phyloP scores from a whole-genome alignment of 164 flowering plant species.

The Liquidambar formosana region DNA sequence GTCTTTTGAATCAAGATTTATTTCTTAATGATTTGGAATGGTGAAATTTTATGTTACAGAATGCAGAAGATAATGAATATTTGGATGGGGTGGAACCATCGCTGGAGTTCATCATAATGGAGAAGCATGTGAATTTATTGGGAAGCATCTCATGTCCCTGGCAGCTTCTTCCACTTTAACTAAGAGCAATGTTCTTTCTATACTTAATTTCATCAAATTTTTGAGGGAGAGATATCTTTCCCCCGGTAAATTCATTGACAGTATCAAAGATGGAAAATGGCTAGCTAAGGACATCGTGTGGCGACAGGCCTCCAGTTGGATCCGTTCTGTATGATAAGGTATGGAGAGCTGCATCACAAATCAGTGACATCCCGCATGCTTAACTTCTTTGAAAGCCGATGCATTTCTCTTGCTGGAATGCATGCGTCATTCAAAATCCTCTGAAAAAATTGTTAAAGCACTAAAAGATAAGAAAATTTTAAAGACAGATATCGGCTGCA shows the following conservation, averaged over 20 bases:
- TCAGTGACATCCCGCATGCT: constrained; percentile 42
- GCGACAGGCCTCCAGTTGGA: constrained; percentile 42
- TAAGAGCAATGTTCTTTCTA: constrained; percentile 34
- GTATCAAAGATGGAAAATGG: constrained; percentile 42
- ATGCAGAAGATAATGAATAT: constrained; percentile 70
- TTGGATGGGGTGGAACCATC: constrained; percentile 47
- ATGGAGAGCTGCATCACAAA: constrained; percentile 43
- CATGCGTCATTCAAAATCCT: constrained; percentile 23
- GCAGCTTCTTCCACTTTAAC: constrained; percentile 38
- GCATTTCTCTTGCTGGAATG: constrained; percentile 38
- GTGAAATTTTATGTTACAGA: constrained; percentile 33
- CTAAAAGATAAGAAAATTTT: constrained; percentile 33
- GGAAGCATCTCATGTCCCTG: constrained; percentile 46
- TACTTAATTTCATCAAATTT: constrained; percentile 46
- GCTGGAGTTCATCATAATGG: constrained; percentile 51
- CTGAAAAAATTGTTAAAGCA: constrained; percentile 15
- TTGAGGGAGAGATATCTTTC: constrained; percentile 33
- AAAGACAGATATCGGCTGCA: constrained; percentile 40
- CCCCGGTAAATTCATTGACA: constrained; percentile 32
- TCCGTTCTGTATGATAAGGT: constrained; percentile 38
- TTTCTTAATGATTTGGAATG: too few species aligned
- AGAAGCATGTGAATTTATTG: constrained; percentile 58
- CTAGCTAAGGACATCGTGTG: constrained; percentile 40
- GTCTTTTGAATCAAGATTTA: too few species aligned
- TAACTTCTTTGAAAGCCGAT: constrained; percentile 21